A percentile compares a stretch with the other conserved stretches of the same genome.
Evolutionary conservation across 2,329 filamentous ascomycete species (phyloP).

Genomic region (Geosmithia morbida): DNA sequence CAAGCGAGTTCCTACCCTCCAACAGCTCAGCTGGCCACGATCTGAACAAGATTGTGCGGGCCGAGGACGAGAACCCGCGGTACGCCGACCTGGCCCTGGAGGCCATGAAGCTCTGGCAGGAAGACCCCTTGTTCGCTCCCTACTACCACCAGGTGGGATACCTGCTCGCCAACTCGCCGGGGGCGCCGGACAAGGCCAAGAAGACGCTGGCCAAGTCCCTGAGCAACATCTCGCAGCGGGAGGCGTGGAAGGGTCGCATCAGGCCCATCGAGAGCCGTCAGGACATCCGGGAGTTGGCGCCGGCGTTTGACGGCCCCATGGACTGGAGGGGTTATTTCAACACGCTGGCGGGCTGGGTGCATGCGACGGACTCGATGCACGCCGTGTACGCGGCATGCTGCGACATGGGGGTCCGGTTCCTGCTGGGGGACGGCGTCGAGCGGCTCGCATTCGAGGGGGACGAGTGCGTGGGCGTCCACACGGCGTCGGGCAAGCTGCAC

Average conservation of each 20-base stretch:
- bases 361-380: constrained; percentile 34
- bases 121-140: constrained; percentile 31
- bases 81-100: constrained; percentile 37
- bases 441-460: constrained; percentile 6
- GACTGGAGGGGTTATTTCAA: constrained; percentile 48
- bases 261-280: constrained; percentile 23
- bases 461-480: constrained; percentile 10
- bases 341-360: constrained; percentile 39
- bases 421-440: constrained; percentile 11
- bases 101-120: constrained; percentile 33
- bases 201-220: constrained; percentile 22
- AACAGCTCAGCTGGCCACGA: constrained; percentile 38
- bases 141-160: constrained; percentile 25
- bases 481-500: constrained; percentile 8
- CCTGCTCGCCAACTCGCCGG: constrained; percentile 30
- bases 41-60: constrained; percentile 45
- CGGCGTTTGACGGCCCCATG: constrained; percentile 32
- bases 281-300: constrained; percentile 15
- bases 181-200: constrained; percentile 29
- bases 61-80: constrained; percentile 40
- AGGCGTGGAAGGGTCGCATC: constrained; percentile 22
- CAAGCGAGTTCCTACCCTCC: constrained; percentile 3
- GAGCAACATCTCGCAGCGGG: constrained; percentile 16
- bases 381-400: constrained; percentile 28
- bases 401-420: constrained; percentile 22